These are phyloP conservation scores for Ophiostoma populinum DNA, from an alignment of 2,329 filamentous ascomycete genomes.

Conservation along the genomic window DNA sequence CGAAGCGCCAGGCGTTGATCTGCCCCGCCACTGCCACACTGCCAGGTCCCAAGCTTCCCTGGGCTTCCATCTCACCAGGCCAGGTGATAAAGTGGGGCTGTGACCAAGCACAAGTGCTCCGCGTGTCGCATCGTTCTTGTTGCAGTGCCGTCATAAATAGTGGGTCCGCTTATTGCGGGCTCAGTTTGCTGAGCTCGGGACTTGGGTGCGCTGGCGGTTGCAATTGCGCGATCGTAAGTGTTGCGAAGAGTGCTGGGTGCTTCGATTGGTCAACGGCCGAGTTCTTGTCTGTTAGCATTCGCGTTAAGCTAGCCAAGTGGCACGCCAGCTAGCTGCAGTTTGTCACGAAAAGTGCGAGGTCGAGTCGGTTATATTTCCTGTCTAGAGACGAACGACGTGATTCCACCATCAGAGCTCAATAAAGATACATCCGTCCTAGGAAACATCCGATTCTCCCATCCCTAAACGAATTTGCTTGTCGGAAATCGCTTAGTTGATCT, in stretches of 20 bases:
- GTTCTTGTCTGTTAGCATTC: background rate
- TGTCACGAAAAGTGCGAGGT: too few relatives aligned
- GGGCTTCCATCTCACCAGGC: conserved; percentile 5
- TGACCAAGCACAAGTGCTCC: background rate
- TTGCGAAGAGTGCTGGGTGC: too few relatives aligned
- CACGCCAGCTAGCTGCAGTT: too few relatives aligned
- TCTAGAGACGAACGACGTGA: too few relatives aligned
- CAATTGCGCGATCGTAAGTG: too few relatives aligned
- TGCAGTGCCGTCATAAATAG: conserved; percentile 3
- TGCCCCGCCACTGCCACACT: conserved; percentile 2
- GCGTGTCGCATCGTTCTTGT: background rate
- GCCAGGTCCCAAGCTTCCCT: conserved; percentile 2
- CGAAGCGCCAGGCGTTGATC: background rate
- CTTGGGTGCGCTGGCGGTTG: too few relatives aligned
- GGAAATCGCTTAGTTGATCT: conserved; percentile 12
- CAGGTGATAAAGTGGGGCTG: background rate
- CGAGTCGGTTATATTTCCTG: too few relatives aligned
- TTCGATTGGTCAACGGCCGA: background rate
- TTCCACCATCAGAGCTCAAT: too few relatives aligned
- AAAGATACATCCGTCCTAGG: too few relatives aligned
- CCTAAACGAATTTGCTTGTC: background rate
- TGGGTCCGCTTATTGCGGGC: conserved; percentile 2
- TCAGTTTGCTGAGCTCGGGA: too few relatives aligned
- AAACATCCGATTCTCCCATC: background rate
- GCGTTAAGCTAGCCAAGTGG: too few relatives aligned